These are phyloP conservation scores for Botryobasidium botryosum DNA, from an alignment of 768 basidiomycete species.

Conservation along the genomic window DNA sequence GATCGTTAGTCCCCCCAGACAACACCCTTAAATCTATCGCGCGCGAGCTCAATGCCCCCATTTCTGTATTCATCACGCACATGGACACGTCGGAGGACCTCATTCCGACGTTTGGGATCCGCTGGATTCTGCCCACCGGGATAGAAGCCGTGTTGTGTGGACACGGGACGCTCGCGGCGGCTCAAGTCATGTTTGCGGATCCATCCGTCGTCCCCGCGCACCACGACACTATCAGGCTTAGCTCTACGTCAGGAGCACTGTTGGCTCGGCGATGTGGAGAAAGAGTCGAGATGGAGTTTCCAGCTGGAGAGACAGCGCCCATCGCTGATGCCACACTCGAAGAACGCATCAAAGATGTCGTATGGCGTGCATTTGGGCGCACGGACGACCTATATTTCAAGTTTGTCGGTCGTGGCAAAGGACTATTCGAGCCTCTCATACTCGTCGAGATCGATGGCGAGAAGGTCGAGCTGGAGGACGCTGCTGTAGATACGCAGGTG, in stretches of 20 bases:
- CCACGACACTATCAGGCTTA: conserved; percentile 12
- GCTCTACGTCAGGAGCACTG: conserved; percentile 13
- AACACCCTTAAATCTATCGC: conserved; percentile 11
- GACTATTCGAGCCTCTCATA: conserved; percentile 13
- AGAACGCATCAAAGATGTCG: not conserved
- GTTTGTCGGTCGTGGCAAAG: conserved; percentile 6
- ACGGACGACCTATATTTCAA: conserved; percentile 9
- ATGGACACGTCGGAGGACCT: conserved; percentile 1
- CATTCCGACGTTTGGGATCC: conserved; percentile 9
- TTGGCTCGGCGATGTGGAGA: conserved; percentile 7
- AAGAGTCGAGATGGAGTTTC: conserved; percentile 17
- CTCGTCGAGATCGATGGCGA: conserved; percentile 14
- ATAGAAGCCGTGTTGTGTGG: conserved; percentile 19
- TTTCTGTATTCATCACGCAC: conserved; percentile 16
- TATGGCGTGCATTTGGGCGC: conserved; percentile 1
- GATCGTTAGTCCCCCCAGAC: too few species aligned
- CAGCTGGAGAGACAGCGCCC: conserved; percentile 8
- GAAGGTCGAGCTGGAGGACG: conserved; percentile 14
- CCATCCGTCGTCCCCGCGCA: conserved; percentile 2
- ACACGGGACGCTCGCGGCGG: conserved; percentile 21
- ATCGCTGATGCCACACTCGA: not conserved
- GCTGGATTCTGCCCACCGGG: conserved; percentile 19
- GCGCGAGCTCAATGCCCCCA: conserved; percentile 16
- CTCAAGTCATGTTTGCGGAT: conserved; percentile 15
- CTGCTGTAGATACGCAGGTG: conserved; percentile 8